These are phyloP conservation scores for Pseudoscleropodium purum DNA, from an alignment of 225 moss, liverwort and hornwort species.

Conservation along the genomic window DNA sequence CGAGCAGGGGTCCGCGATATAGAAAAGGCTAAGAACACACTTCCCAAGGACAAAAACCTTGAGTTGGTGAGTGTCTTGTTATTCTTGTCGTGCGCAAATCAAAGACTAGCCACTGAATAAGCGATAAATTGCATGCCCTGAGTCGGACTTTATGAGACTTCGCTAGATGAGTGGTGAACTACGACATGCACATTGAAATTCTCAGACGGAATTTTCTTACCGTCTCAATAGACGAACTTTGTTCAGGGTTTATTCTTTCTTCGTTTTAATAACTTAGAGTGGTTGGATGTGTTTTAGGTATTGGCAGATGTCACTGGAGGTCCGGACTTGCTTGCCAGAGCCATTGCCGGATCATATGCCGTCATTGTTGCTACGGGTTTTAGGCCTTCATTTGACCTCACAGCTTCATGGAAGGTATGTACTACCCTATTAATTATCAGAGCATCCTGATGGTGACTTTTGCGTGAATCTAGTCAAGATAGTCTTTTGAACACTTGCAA, in stretches of 20 bases:
- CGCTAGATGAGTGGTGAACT: background rate
- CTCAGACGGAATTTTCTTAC: background rate
- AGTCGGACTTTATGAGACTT: background rate
- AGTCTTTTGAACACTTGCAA: background rate
- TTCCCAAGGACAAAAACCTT: constrained; percentile 44
- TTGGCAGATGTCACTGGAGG: constrained; percentile 78
- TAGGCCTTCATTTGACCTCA: constrained; percentile 68
- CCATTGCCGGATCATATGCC: constrained; percentile 54
- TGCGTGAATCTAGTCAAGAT: background rate
- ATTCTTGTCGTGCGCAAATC: background rate
- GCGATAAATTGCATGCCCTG: background rate
- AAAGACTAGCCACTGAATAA: background rate
- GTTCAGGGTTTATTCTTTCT: background rate
- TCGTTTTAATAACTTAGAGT: background rate
- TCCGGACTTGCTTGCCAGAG: constrained; percentile 51
- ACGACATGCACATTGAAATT: background rate
- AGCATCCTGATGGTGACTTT: background rate
- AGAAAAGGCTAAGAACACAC: constrained; percentile 44
- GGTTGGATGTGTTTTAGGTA: constrained; percentile 15
- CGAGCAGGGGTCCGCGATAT: constrained; percentile 75
- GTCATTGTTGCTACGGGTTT: constrained; percentile 76
- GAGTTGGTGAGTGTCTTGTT: constrained; percentile 40
- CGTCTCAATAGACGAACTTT: background rate
- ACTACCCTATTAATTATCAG: background rate
- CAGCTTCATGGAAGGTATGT: constrained; percentile 76